Conservation (phyloP, 805 yeast species). For the Myxozyma sirexii region DNA sequence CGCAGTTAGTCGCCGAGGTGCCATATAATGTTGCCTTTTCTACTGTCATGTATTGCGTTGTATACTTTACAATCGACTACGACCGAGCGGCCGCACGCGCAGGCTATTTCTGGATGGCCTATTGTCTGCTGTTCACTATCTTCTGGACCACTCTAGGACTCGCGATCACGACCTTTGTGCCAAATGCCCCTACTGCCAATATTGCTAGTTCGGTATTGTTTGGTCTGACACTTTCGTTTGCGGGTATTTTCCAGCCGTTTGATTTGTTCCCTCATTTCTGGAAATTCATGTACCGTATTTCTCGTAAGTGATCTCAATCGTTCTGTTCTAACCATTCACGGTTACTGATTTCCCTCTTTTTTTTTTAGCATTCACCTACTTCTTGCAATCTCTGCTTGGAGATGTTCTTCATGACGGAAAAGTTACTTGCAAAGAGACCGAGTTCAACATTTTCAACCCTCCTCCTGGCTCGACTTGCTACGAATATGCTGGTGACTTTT, state of each 20-base stretch:
- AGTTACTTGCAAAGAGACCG: constrained; percentile 54
- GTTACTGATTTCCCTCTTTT: not conserved
- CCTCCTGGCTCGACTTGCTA: constrained; percentile 68
- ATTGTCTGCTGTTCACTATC: constrained; percentile 53
- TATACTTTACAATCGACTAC: constrained; percentile 54
- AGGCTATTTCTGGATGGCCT: constrained; percentile 53
- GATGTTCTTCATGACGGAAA: constrained; percentile 53
- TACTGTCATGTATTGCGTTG: constrained; percentile 57
- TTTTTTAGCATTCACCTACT: constrained; percentile 56
- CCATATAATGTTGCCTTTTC: constrained; percentile 58
- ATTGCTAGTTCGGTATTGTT: constrained; percentile 59
- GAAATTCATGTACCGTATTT: constrained; percentile 77
- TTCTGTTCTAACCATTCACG: no score
- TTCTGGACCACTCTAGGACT: constrained; percentile 58
- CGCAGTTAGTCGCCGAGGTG: constrained; percentile 59
- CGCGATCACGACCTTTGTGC: constrained; percentile 59
- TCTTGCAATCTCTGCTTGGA: constrained; percentile 58
- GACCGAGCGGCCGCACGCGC: constrained; percentile 48
- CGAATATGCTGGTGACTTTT: constrained; percentile 52
- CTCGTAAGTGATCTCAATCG: no score
- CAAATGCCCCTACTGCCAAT: constrained; percentile 68
- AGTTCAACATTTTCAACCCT: constrained; percentile 55
- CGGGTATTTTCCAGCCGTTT: constrained; percentile 68
- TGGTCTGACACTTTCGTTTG: constrained; percentile 62
- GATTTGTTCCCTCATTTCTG: constrained; percentile 74